These are phyloP conservation scores for Orbilia javanica DNA, from an alignment of 2,329 filamentous ascomycete species.

Conservation along the genomic window DNA sequence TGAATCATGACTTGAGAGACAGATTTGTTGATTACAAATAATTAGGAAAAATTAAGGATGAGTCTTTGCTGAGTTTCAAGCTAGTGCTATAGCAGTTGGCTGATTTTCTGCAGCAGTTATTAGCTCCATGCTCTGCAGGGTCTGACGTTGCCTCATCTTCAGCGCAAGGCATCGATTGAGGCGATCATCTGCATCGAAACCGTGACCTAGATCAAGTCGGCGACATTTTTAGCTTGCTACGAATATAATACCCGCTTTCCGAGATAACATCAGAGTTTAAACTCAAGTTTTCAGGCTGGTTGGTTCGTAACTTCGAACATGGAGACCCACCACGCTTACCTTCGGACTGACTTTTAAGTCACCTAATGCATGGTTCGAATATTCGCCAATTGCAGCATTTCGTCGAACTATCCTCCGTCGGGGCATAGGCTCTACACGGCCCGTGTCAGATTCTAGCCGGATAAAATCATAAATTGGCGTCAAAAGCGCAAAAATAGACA, in stretches of 20 bases:
- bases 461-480: background rate
- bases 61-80: background rate
- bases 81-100: background rate
- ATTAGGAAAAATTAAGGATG: background rate
- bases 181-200: conserved; percentile 13
- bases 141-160: background rate
- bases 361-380: background rate
- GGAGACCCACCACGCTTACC: background rate
- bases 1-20: background rate
- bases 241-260: too few species aligned
- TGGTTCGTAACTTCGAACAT: background rate
- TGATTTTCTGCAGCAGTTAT: background rate
- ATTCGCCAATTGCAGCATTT: background rate
- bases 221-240: background rate
- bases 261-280: background rate
- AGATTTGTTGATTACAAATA: background rate
- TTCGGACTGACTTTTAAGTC: background rate
- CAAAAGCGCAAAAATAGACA: background rate
- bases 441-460: background rate
- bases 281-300: background rate
- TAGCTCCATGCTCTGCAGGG: background rate
- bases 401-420: background rate
- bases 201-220: background rate
- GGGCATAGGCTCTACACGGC: background rate
- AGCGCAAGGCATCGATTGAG: background rate